Percentiles rank a stretch among this genome's conserved stretches.
Evolutionary conservation across 2,329 filamentous ascomycete genomes (phyloP).

Genomic region (Exophiala sp.): DNA sequence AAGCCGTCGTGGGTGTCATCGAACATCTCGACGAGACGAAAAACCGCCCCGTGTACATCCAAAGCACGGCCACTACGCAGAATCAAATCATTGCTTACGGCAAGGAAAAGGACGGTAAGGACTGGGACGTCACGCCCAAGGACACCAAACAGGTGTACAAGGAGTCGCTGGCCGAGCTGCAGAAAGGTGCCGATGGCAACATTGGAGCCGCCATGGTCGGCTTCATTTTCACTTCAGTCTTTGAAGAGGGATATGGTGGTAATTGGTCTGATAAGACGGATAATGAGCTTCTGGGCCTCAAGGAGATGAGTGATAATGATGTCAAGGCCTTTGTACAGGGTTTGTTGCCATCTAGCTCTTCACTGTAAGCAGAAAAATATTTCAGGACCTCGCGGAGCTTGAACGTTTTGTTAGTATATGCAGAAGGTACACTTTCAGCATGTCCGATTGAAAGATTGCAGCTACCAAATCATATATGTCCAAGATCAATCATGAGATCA

Average conservation of each 20-base stretch:
- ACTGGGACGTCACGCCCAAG: constrained; percentile 18
- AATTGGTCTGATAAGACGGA: constrained; percentile 32
- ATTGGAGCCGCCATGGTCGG: constrained; percentile 28
- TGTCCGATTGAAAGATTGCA: too few species aligned
- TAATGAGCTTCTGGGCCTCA: constrained; percentile 41
- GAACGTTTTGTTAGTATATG: too few species aligned
- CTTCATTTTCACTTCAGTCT: constrained; percentile 34
- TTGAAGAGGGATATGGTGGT: constrained; percentile 29
- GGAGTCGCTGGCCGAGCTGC: constrained; percentile 33
- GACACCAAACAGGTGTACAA: constrained; percentile 19
- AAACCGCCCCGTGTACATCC: constrained; percentile 50
- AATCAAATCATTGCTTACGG: constrained; percentile 36
- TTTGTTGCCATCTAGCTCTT: background rate
- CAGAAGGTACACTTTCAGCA: too few species aligned
- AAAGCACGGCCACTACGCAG: constrained; percentile 46
- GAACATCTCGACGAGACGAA: constrained; percentile 50
- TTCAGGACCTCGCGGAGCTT: background rate
- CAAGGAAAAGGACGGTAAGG: constrained; percentile 33
- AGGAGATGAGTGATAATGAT: constrained; percentile 34
- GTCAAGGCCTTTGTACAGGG: constrained; percentile 31
- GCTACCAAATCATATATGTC: too few species aligned
- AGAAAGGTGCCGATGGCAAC: constrained; percentile 18
- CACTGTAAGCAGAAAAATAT: background rate
- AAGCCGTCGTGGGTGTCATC: constrained; percentile 50
- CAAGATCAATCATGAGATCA: too few species aligned